Conservation (phyloP, 495 filamentous ascomycete species). For the Podospora pseudoanserina region DNA sequence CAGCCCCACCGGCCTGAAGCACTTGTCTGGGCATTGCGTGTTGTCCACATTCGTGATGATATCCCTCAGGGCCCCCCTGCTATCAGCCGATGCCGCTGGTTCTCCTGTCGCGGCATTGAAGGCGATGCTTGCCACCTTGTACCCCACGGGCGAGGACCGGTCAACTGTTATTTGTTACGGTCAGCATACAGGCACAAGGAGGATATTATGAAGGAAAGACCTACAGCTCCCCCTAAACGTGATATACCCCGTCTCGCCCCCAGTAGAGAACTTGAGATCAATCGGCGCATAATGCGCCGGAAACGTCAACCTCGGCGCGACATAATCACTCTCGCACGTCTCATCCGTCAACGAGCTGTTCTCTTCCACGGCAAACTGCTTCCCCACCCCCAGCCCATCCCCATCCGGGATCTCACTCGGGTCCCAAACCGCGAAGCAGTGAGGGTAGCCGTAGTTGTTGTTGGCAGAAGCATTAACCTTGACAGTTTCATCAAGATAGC, state of each 20-base stretch:
- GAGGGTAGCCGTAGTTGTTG: conserved; percentile 58
- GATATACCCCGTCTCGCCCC: conserved; percentile 44
- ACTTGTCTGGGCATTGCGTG: conserved; percentile 41
- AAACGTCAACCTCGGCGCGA: conserved; percentile 47
- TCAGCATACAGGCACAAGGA: not conserved
- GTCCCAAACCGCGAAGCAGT: conserved; percentile 60
- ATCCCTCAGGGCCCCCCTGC: conserved; percentile 37
- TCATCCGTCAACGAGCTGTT: conserved; percentile 46
- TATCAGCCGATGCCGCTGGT: conserved; percentile 36
- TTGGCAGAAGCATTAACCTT: conserved; percentile 24
- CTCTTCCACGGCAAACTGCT: conserved; percentile 46
- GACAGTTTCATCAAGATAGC: conserved; percentile 49
- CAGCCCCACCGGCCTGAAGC: conserved; percentile 51
- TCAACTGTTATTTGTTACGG: conserved; percentile 28
- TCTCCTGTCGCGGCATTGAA: conserved; percentile 38
- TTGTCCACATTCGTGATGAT: conserved; percentile 47
- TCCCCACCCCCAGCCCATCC: conserved; percentile 43
- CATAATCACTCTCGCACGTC: conserved; percentile 37
- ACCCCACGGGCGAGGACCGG: conserved; percentile 47
- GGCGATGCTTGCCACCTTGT: conserved; percentile 42
- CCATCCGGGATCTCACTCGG: conserved; percentile 49
- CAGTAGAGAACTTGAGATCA: conserved; percentile 47
- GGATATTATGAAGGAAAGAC: conserved; percentile 9
- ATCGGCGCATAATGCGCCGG: conserved; percentile 54
- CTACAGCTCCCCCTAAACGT: conserved; percentile 55